A percentile compares a stretch with the other conserved stretches of the same genome.
Conservation (phyloP, 352 stramenopile genomes). For the Peronospora destructor region DNA sequence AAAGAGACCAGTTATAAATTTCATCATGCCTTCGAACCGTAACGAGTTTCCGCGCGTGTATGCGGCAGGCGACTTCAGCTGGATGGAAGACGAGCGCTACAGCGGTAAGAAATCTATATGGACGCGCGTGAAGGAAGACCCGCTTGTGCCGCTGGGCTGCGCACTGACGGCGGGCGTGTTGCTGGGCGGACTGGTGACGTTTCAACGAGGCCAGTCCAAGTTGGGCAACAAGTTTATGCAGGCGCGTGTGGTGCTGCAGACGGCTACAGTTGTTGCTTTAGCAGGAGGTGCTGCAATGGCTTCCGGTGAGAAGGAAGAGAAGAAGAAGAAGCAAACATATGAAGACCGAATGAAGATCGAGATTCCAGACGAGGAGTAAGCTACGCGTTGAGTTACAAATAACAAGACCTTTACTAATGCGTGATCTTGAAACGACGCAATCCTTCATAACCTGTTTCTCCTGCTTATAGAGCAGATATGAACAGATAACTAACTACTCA, state of each 20-base stretch:
- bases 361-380: conserved; percentile 27
- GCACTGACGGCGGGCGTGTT: conserved; percentile 57
- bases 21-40: conserved; percentile 11
- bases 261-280: conserved; percentile 60
- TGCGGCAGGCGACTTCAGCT: conserved; percentile 54
- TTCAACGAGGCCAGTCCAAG: conserved; percentile 64
- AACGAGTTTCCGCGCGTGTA: conserved; percentile 22
- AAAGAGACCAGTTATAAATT: too few species aligned
- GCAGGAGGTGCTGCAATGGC: conserved; percentile 41
- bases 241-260: conserved; percentile 64
- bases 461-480: conserved; percentile 26
- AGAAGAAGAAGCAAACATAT: conserved; percentile 47
- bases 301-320: conserved; percentile 39
- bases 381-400: neutral
- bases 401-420: neutral
- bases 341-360: conserved; percentile 69
- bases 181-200: conserved; percentile 59
- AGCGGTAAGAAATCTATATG: conserved; percentile 57
- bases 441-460: conserved; percentile 1
- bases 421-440: conserved; percentile 30
- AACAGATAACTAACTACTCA: conserved; percentile 63
- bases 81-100: conserved; percentile 51
- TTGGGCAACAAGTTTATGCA: conserved; percentile 83
- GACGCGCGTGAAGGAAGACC: conserved; percentile 62
- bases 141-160: conserved; percentile 69